These are phyloP conservation scores for Boletus rex-veris DNA, from an alignment of 768 basidiomycete genomes.

Conservation along the genomic window DNA sequence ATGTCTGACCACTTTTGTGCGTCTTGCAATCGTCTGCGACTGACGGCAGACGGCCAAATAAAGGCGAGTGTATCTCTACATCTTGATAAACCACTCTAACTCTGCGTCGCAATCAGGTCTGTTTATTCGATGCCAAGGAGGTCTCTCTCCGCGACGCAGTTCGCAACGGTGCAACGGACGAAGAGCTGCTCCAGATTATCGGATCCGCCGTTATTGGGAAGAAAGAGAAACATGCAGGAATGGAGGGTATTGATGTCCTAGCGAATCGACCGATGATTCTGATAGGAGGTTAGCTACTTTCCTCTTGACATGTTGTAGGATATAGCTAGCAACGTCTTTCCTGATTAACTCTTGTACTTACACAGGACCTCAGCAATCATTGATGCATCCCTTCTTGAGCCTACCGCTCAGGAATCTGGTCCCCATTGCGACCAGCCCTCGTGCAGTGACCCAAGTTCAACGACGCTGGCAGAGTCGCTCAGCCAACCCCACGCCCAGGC, in stretches of 20 bases:
- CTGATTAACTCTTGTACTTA: slow-evolving; percentile 24
- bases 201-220: slow-evolving; percentile 65
- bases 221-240: slow-evolving; percentile 79
- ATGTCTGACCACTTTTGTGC: slow-evolving; percentile 94
- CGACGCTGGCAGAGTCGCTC: slow-evolving; percentile 25
- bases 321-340: slow-evolving; percentile 16
- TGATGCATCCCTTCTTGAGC: not conserved
- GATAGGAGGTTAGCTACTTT: slow-evolving; percentile 83
- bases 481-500: slow-evolving; percentile 6
- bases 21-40: slow-evolving; percentile 76
- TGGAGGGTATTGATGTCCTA: slow-evolving; percentile 74
- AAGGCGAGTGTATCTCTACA: slow-evolving; percentile 48
- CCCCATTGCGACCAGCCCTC: not conserved
- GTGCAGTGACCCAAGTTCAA: slow-evolving; percentile 1
- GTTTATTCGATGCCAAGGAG: slow-evolving; percentile 82
- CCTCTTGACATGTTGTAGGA: slow-evolving; percentile 17
- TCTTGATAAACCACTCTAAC: slow-evolving; percentile 1
- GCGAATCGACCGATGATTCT: slow-evolving; percentile 88
- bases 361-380: slow-evolving; percentile 16
- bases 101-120: slow-evolving; percentile 51
- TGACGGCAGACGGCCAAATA: slow-evolving; percentile 90
- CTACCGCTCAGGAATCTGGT: not conserved
- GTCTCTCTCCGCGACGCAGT: slow-evolving; percentile 77
- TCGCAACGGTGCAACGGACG: slow-evolving; percentile 61
- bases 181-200: slow-evolving; percentile 57